A percentile compares a stretch with the other conserved stretches of the same genome.
Evolutionary conservation across 1,284 basidiomycete species (phyloP).

Genomic region (Cutaneotrichosporon sp.): DNA sequence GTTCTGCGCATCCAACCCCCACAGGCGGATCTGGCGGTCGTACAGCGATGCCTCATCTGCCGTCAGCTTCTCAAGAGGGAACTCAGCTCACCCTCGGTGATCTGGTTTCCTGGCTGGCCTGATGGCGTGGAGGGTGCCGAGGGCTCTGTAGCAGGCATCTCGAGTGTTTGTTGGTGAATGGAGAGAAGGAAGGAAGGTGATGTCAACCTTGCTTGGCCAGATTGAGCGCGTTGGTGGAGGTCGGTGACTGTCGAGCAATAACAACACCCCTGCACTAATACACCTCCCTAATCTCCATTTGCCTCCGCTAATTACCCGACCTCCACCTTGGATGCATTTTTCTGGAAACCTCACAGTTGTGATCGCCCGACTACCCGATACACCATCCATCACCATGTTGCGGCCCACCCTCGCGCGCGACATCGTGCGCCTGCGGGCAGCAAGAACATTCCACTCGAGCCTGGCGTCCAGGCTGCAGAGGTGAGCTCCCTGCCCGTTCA

Average conservation of each 20-base stretch:
- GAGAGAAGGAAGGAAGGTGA: not conserved
- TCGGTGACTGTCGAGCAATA: not conserved
- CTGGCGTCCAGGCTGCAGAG: not conserved
- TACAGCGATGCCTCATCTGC: slow-evolving; percentile 83
- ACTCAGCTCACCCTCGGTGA: slow-evolving; percentile 41
- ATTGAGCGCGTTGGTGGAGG: slow-evolving; percentile 1
- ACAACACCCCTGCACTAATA: not conserved
- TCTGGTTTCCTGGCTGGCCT: slow-evolving; percentile 24
- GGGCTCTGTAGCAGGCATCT: not conserved
- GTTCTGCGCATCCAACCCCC: slow-evolving; percentile 97
- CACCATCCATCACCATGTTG: slow-evolving; percentile 22
- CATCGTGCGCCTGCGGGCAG: slow-evolving; percentile 4
- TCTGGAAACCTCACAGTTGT: not conserved
- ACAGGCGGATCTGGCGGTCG: slow-evolving; percentile 94
- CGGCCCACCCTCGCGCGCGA: slow-evolving; percentile 25
- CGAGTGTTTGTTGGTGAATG: not conserved
- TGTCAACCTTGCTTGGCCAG: not conserved
- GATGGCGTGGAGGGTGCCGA: not conserved
- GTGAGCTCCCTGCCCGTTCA: not conserved
- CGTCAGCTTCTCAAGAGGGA: slow-evolving; percentile 9
- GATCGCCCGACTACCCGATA: not conserved
- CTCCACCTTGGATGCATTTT: slow-evolving; percentile 17
- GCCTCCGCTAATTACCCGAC: slow-evolving; percentile 13
- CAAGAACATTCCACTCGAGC: not conserved
- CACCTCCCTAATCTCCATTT: not conserved